phyloP scores from a whole-genome alignment of 1,139 yeast species.

The Taphrina communis region DNA sequence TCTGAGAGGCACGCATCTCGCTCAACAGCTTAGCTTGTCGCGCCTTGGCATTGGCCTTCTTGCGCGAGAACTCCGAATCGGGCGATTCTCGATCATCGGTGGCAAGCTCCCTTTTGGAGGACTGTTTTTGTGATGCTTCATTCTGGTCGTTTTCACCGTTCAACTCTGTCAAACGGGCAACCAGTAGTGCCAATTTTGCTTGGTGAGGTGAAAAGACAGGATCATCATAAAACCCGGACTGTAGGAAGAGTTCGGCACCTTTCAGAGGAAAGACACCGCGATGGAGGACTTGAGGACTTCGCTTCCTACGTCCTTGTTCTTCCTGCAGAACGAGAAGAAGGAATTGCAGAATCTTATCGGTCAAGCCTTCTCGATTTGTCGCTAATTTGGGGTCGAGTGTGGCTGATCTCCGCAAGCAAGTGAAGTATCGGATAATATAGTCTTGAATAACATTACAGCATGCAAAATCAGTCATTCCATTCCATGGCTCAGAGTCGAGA shows the following conservation, averaged over 20 bases:
- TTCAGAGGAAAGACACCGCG: slow-evolving; percentile 5
- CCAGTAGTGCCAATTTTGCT: slow-evolving; percentile 17
- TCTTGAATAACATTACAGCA: slow-evolving; percentile 8
- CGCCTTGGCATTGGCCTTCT: slow-evolving; percentile 71
- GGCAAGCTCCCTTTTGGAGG: slow-evolving; percentile 39
- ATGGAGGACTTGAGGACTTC: not conserved
- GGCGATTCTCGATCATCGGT: slow-evolving; percentile 34
- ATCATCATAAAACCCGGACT: not conserved
- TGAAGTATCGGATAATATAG: slow-evolving; percentile 21
- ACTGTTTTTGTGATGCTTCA: slow-evolving; percentile 34
- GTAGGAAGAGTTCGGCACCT: slow-evolving; percentile 8
- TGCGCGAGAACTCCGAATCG: slow-evolving; percentile 58
- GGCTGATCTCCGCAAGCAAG: slow-evolving; percentile 10
- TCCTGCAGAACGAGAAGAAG: slow-evolving; percentile 46
- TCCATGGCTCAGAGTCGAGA: slow-evolving; percentile 19
- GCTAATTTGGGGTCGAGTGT: slow-evolving; percentile 16
- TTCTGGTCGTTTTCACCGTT: slow-evolving; percentile 32
- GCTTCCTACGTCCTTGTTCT: slow-evolving; percentile 20
- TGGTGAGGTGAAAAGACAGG: slow-evolving; percentile 16
- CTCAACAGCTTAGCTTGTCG: slow-evolving; percentile 76
- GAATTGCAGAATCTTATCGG: slow-evolving; percentile 45
- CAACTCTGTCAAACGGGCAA: slow-evolving; percentile 9
- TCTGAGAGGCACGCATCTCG: slow-evolving; percentile 77
- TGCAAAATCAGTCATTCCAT: slow-evolving; percentile 27
- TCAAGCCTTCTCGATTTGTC: slow-evolving; percentile 24